Evolutionary conservation across 2,329 filamentous ascomycete species (phyloP), one percentile per base, ranked within the genome.

Genomic region (Remersonia thermophila): DNA sequence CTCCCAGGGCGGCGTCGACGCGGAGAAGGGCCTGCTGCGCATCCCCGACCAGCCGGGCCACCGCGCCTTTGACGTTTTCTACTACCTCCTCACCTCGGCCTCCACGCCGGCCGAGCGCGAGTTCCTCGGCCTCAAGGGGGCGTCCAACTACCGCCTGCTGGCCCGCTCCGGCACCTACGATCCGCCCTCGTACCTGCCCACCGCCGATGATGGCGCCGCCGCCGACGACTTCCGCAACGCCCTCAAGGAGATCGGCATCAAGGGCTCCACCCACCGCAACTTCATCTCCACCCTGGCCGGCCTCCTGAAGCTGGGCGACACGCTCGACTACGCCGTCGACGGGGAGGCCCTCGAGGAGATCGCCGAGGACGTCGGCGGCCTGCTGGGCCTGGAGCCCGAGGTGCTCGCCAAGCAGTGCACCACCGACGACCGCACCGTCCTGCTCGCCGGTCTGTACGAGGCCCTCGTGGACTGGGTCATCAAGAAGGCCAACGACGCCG

Each of bases 51-150:
- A 94, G 53, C 54, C 76, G 6, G 91, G 91, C 10, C 85, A 85
- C 58, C 79, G 91, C 44, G 91, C 89, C 3, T 98, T 98, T 49
- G 89, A 98, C 53, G 91, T 93, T 33, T 96, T 98, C 55, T 96
- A 98, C 62, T 96, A 95, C 51, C 74, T 98, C 1, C 69, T 96
- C 29, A 93, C 87, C 0, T 86, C 83, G n/a, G 82, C 83, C 1
- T 93, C 91, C 0, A 91, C 84, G 1, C 77, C 81, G 3, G 80
- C 85, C 2, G 91, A 98, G 61, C 71, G 85, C 38, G 89, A 96
- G 54, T 93, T 87, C 42, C 64, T 98, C 11, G 77, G 81, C 17
- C 70, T 98, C 20, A 82, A 85, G 59, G 67, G 77, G 7, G 74
- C 83, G 3, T 80, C 83, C 3, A 69, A 73, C 30, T 98, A 96